phyloP scores from a whole-genome alignment of 371 early-diverging fungal genomes.

The Actinomucor elegans region DNA sequence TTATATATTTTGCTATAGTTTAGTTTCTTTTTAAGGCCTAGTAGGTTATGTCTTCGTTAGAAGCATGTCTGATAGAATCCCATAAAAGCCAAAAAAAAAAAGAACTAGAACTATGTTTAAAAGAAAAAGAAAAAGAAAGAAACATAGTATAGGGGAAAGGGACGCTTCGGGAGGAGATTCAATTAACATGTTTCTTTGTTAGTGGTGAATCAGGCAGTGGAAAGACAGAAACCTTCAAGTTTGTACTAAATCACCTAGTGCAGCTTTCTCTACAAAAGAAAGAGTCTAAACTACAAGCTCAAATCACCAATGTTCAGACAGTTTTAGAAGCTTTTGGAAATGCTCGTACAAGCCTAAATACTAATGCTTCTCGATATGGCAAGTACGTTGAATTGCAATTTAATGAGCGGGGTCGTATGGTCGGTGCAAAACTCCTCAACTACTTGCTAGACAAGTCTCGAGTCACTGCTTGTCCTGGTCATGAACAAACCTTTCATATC shows the following conservation, averaged over 20 bases:
- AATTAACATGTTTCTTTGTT: constrained; percentile 9
- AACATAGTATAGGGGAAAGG: not conserved
- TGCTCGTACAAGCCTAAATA: constrained; percentile 42
- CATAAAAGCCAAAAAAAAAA: constrained; percentile 70
- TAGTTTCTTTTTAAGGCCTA: too few relatives aligned
- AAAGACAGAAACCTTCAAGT: constrained; percentile 73
- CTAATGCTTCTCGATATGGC: constrained; percentile 90
- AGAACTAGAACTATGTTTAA: not conserved
- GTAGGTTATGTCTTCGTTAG: too few relatives aligned
- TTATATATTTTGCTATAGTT: too few relatives aligned
- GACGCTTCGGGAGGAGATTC: not conserved
- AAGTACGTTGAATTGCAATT: constrained; percentile 92
- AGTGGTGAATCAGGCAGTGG: constrained; percentile 94
- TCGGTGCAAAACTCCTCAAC: constrained; percentile 88
- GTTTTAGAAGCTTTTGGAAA: constrained; percentile 92
- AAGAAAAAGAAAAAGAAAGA: not conserved
- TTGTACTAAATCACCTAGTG: constrained; percentile 67
- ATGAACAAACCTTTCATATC: constrained; percentile 90
- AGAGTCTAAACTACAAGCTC: constrained; percentile 77
- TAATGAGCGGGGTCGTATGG: constrained; percentile 82
- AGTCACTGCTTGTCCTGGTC: constrained; percentile 52
- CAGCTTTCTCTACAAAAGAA: constrained; percentile 78
- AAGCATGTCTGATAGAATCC: too few relatives aligned
- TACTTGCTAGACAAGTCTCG: constrained; percentile 90
- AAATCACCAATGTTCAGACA: constrained; percentile 68